A percentile compares a stretch with the other conserved stretches of the same genome.
These are phyloP conservation scores for Botrytis paeoniae DNA, from an alignment of 2,329 filamentous ascomycete genomes.

Conservation along the genomic window DNA sequence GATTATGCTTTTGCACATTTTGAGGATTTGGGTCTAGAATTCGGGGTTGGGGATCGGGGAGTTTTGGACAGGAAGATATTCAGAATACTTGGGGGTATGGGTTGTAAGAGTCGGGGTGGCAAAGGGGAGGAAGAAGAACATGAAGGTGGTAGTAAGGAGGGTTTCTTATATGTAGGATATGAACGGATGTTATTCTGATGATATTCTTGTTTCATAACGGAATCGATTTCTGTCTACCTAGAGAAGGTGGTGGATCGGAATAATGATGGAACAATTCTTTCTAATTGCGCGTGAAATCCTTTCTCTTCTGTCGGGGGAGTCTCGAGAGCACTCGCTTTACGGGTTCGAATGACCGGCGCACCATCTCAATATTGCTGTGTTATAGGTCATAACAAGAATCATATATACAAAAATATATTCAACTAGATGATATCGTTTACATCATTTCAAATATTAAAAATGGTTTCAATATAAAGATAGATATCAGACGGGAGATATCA, in stretches of 20 bases:
- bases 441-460: neutral
- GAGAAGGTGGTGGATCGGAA: neutral
- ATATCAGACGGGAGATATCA: neutral
- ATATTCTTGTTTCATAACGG: neutral
- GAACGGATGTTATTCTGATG: neutral
- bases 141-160: neutral
- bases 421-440: neutral
- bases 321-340: neutral
- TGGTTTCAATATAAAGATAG: neutral
- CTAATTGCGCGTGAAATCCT: too few species aligned
- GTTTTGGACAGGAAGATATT: neutral
- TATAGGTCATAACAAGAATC: neutral
- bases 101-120: neutral
- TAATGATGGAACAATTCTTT: neutral
- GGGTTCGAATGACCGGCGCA: neutral
- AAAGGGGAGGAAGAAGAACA: neutral
- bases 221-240: neutral
- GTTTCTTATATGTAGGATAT: neutral
- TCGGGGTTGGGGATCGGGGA: neutral
- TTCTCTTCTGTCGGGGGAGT: too few species aligned
- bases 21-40: neutral
- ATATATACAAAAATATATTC: neutral
- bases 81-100: neutral
- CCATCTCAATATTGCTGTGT: neutral
- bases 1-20: constrained; percentile 3